Evolutionary conservation across 352 stramenopile species (phyloP).

Genomic region (Phytophthora capsici): DNA sequence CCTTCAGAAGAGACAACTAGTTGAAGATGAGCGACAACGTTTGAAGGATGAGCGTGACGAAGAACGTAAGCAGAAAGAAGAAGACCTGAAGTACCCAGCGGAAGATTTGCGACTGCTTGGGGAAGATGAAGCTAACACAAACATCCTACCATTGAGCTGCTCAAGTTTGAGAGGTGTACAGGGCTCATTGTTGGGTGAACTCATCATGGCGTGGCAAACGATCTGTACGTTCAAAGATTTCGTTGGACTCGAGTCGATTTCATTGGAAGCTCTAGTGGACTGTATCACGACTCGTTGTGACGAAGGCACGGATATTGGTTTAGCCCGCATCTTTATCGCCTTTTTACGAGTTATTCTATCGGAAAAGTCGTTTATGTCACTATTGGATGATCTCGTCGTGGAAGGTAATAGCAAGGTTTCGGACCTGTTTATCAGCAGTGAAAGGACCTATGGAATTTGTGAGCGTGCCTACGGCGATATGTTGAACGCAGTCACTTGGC

Average conservation of each 20-base stretch:
- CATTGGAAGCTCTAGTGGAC: constrained; percentile 64
- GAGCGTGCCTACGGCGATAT: constrained; percentile 73
- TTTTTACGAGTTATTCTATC: constrained; percentile 74
- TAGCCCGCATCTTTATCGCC: constrained; percentile 76
- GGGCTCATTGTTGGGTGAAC: constrained; percentile 67
- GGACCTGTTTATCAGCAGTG: constrained; percentile 74
- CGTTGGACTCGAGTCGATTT: constrained; percentile 62
- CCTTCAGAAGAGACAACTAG: constrained; percentile 45
- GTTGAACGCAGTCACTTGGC: constrained; percentile 83
- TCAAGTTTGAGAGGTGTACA: constrained; percentile 59
- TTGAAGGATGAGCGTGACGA: constrained; percentile 66
- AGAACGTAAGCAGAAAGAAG: constrained; percentile 64
- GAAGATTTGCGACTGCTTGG: constrained; percentile 73
- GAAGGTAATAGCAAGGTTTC: constrained; percentile 85
- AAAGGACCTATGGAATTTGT: constrained; percentile 80
- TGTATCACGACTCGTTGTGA: constrained; percentile 57
- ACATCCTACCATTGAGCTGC: constrained; percentile 43
- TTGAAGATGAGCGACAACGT: constrained; percentile 56
- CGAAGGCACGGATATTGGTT: constrained; percentile 49
- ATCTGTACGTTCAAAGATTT: constrained; percentile 81
- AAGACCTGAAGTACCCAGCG: constrained; percentile 71
- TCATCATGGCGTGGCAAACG: constrained; percentile 84
- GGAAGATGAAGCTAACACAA: constrained; percentile 38
- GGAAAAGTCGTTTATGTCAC: constrained; percentile 82
- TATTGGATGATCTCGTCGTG: constrained; percentile 77